These are phyloP conservation scores for Melastoma candidum DNA, from an alignment of 441 rosid species.

Conservation along the genomic window DNA sequence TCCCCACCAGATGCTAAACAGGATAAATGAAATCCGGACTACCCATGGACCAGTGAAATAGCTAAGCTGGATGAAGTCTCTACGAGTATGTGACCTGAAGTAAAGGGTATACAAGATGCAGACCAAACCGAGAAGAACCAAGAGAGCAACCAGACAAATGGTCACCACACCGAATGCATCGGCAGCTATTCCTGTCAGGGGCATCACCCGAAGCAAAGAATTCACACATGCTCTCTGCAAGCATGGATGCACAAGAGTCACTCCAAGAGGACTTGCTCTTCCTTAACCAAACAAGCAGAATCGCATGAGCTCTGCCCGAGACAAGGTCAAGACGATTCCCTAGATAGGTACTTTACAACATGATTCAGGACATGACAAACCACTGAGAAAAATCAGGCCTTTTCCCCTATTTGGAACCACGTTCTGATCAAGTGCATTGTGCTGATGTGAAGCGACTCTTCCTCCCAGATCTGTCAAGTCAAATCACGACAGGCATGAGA, in stretches of 20 bases:
- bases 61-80: slow-evolving; percentile 40
- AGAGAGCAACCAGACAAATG: slow-evolving; percentile 69
- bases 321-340: slow-evolving; percentile 7
- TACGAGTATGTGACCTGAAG: slow-evolving; percentile 62
- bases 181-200: slow-evolving; percentile 89
- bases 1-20: slow-evolving; percentile 84
- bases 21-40: slow-evolving; percentile 60
- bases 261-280: slow-evolving; percentile 23
- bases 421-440: too few species aligned
- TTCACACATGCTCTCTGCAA: slow-evolving; percentile 99
- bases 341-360: slow-evolving; percentile 5
- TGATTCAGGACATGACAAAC: not conserved
- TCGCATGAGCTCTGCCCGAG: slow-evolving; percentile 17
- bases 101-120: slow-evolving; percentile 73
- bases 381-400: too few species aligned
- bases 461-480: too few species aligned
- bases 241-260: slow-evolving; percentile 73
- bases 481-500: too few species aligned
- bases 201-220: slow-evolving; percentile 96
- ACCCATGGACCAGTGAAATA: slow-evolving; percentile 93
- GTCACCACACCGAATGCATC: slow-evolving; percentile 98
- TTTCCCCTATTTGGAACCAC: too few species aligned
- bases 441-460: too few species aligned
- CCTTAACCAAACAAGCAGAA: slow-evolving; percentile 15
- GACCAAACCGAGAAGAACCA: slow-evolving; percentile 60